A percentile compares a stretch with the other conserved stretches of the same genome.
These are phyloP conservation scores for Aspergillus carlsbadensis DNA, from an alignment of 495 filamentous ascomycete genomes.

Conservation along the genomic window DNA sequence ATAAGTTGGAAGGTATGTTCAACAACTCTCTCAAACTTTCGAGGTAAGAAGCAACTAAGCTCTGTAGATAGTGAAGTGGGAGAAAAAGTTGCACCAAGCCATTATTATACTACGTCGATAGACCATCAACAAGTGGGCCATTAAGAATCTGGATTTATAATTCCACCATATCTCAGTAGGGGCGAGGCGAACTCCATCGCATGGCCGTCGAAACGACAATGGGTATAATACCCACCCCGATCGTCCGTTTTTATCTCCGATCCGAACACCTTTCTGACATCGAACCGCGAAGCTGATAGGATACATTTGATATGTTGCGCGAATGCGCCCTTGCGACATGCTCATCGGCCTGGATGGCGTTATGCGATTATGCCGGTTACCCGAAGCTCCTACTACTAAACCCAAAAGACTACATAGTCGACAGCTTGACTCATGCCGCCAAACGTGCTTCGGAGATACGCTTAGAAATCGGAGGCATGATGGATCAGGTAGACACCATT, in stretches of 20 bases:
- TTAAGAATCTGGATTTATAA: slow-evolving; percentile 11
- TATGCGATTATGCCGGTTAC: neutral
- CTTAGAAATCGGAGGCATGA: neutral
- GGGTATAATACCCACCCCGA: neutral
- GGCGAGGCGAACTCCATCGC: neutral
- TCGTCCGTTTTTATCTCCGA: slow-evolving; percentile 3
- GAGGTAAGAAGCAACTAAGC: neutral
- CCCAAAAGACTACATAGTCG: neutral
- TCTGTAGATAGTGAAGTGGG: neutral
- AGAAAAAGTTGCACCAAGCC: neutral
- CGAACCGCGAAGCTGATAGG: neutral
- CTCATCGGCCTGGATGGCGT: neutral
- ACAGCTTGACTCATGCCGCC: neutral
- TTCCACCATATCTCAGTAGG: slow-evolving; percentile 2
- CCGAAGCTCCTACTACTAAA: neutral
- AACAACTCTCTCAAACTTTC: neutral
- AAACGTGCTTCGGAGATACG: neutral
- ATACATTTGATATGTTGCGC: too few relatives aligned
- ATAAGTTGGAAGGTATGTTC: neutral
- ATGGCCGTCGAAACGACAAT: neutral
- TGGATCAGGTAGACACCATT: neutral
- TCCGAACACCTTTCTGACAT: neutral
- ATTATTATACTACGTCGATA: slow-evolving; percentile 1
- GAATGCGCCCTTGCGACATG: too few relatives aligned
- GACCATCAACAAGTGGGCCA: slow-evolving; percentile 7